Base-by-base conservation (phyloP, 208 protist genomes). In the Leishmania martiniquensis region DNA sequence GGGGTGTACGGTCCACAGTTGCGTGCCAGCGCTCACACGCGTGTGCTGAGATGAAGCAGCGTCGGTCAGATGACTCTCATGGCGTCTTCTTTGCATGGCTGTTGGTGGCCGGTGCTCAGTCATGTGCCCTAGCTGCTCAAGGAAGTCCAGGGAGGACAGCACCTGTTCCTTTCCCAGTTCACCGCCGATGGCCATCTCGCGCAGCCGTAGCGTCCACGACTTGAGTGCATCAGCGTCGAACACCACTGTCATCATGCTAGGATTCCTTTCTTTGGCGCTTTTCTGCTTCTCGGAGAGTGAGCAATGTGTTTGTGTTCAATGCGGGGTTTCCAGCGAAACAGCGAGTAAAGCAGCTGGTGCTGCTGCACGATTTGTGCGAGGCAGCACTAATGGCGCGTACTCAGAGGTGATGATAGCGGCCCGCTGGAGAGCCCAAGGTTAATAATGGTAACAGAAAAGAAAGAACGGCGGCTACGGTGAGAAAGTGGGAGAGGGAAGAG, bases 1-100 rank as follows among this genome's bases (percentile, higher is more conserved):
- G 20, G 59, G 69, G 32, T 78, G 83, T 13, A 85, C 82, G 3
- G 89, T 89, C 57, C 73, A 81, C 45, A 90, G 74, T 74, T 93
- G 89, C 44, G 86, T 93, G 22, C 72, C 42, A 37, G 34, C n/a
- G 45, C 47, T 72, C 32, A 42, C 39, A 63, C 83, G 77, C n/a
- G 42, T 32, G 15, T 2, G 4, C 15, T 17, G 13, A 49, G 29
- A 20, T 6, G 45, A 7, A n/a, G 49, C 17, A 4, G 29, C 15
- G 5, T 6, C 44, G 17, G 68, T 49, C 13, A 39, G 29, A 49
- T 49, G 17, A 4, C 2, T 44, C n/a, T 29, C 34, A 45, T 15
- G 37, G 68, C 25, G 9, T 13, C 32, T 39, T 0, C 17, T 52
- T 20, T 5, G 7, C 10, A 54, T 39, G 25, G 68, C 15, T 15